A percentile compares a stretch with the other conserved stretches of the same genome.
These are phyloP conservation scores for Fusarium heterosporum DNA, from an alignment of 2,329 filamentous ascomycete species.

Conservation along the genomic window DNA sequence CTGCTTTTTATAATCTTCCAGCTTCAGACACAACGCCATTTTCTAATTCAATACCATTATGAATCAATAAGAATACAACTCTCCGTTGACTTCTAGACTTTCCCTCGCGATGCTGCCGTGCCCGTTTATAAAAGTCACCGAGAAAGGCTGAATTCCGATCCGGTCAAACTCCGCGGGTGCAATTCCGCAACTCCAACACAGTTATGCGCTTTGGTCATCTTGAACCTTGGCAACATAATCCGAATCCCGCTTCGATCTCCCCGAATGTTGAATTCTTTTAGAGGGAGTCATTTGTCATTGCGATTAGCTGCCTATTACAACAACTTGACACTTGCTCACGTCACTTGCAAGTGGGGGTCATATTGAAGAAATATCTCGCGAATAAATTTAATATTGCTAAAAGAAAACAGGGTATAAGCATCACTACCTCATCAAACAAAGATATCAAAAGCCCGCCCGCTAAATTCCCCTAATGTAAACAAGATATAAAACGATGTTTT, in stretches of 20 bases:
- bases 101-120: neutral
- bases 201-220: neutral
- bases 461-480: neutral
- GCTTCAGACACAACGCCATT: neutral
- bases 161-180: neutral
- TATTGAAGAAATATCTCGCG: neutral
- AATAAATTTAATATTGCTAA: neutral
- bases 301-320: too few species aligned
- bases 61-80: neutral
- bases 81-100: neutral
- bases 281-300: neutral
- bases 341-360: too few species aligned
- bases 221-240: neutral
- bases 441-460: neutral
- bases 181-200: neutral
- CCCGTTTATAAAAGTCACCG: constrained; percentile 1
- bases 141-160: constrained; percentile 4
- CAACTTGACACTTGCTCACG: too few species aligned
- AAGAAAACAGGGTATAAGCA: neutral
- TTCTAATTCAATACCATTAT: neutral
- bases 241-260: neutral
- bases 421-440: neutral
- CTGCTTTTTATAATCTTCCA: neutral
- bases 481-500: neutral
- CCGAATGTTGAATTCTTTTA: neutral